These are phyloP conservation scores for Rubia occidens DNA, from an alignment of 305 asterid genomes.

Conservation along the genomic window DNA sequence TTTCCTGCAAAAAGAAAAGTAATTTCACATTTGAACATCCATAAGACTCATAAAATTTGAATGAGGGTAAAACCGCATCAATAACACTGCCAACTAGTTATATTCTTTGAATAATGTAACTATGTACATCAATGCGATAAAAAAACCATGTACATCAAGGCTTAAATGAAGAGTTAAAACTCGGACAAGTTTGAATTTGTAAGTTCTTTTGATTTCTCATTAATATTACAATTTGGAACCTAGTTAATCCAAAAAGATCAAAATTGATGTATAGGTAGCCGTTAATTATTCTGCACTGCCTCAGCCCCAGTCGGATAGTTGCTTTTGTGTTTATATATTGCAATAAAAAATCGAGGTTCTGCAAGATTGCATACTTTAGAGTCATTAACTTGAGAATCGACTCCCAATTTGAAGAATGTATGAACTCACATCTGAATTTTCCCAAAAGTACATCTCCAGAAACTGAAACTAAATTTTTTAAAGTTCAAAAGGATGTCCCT, in stretches of 20 bases:
- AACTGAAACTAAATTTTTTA: background rate
- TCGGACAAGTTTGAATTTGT: background rate
- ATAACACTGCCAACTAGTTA: background rate
- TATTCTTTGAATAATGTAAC: background rate
- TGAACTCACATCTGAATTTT: background rate
- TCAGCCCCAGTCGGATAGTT: background rate
- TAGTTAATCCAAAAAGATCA: background rate
- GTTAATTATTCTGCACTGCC: background rate
- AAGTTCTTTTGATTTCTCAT: background rate
- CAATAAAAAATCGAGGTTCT: too few species aligned
- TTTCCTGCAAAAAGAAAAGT: conserved; percentile 49
- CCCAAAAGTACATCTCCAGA: background rate
- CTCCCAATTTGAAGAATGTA: background rate
- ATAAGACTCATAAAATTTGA: background rate
- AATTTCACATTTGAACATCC: background rate
- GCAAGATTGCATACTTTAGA: background rate
- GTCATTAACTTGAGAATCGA: background rate
- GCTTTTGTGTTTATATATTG: background rate
- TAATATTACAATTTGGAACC: background rate
- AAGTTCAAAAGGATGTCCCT: background rate
- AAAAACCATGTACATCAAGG: background rate
- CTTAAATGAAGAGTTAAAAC: conserved; percentile 3
- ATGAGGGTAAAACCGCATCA: background rate
- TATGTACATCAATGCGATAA: background rate
- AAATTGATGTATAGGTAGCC: background rate